Evolutionary conservation across 139 green algal species (phyloP), one percentile per base, ranked within the genome.

Genomic region (Micromonas pusilla): DNA sequence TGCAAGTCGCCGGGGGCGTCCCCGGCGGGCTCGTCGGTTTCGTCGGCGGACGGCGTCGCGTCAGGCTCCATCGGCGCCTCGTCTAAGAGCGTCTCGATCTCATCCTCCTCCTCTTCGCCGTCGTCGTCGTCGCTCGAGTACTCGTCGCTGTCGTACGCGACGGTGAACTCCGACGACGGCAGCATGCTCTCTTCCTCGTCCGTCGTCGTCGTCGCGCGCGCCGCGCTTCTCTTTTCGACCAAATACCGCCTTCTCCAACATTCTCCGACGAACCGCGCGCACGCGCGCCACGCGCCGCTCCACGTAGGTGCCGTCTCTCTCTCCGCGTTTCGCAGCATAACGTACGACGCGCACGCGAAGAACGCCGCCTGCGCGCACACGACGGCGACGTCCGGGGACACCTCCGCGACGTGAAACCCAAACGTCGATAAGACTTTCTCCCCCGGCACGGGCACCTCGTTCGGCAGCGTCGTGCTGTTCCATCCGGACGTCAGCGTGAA

Each of bases 381-480:
- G 2, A 60, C 45, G 6, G 13, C 9, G 13, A 74, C 34, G 36
- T 74, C 67, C 36, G 13, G n/a, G 19, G 36, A 3, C 25, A 36
- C 67, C 30, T 34, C 4, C 13, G 16, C 26, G 5, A 33, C 32
- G 13, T 62, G 34, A 30, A 74, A 74, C 21, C 67, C 67, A 62
- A 74, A 74, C 3, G 67, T 74, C 13, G 32, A 63, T 3, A 74
- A 31, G 3, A 74, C 67, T 38, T 74, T 74, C 52, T 74, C 67
- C 26, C 67, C 67, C 19, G 67, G 67, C 9, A 74, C 67, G 26
- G 67, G 67, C 21, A 74, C 34, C 31, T 74, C 25, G 52, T 74
- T 62, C 6, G 67, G 67, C 21, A 74, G 67, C 36, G 19, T 74
- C 52, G 34, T 31, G 31, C 39, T 68, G 25, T 37, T 74, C 67